These are phyloP conservation scores for Salix koriyanagi DNA, from an alignment of 345 rosid species.

Conservation along the genomic window DNA sequence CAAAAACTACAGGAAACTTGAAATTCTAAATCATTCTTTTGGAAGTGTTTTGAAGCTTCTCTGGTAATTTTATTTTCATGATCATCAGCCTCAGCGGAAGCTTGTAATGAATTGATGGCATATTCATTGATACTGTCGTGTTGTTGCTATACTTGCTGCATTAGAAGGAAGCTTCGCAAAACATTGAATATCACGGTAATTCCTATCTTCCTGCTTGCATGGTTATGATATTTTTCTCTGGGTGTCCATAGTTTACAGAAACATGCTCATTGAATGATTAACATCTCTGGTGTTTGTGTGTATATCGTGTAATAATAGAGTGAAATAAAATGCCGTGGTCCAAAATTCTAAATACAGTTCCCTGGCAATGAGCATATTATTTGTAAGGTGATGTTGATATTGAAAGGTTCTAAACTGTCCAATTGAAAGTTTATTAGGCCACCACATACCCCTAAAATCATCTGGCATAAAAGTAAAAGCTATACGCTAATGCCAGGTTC, in stretches of 20 bases:
- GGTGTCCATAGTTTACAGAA: neutral
- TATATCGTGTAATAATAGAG: neutral
- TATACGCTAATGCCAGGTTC: too few relatives aligned
- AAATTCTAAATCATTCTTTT: neutral
- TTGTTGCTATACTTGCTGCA: constrained; percentile 96
- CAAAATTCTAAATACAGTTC: neutral
- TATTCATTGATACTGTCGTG: constrained; percentile 90
- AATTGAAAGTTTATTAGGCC: neutral
- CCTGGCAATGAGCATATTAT: neutral
- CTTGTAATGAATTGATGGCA: constrained; percentile 89
- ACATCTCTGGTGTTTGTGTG: neutral
- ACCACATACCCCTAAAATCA: neutral
- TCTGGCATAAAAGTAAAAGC: neutral
- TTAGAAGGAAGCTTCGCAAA: constrained; percentile 88
- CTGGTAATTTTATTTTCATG: constrained; percentile 8
- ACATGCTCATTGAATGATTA: neutral
- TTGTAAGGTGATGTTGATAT: neutral
- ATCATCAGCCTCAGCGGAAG: constrained; percentile 83
- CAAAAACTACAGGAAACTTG: neutral
- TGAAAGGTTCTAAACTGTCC: neutral
- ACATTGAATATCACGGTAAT: constrained; percentile 73
- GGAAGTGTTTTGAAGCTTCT: neutral
- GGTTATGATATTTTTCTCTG: neutral
- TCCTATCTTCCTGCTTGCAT: constrained; percentile 13
- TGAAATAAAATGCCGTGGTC: neutral